Conservation (phyloP, 2,329 filamentous ascomycete species). For the Monosporascus ibericus region DNA sequence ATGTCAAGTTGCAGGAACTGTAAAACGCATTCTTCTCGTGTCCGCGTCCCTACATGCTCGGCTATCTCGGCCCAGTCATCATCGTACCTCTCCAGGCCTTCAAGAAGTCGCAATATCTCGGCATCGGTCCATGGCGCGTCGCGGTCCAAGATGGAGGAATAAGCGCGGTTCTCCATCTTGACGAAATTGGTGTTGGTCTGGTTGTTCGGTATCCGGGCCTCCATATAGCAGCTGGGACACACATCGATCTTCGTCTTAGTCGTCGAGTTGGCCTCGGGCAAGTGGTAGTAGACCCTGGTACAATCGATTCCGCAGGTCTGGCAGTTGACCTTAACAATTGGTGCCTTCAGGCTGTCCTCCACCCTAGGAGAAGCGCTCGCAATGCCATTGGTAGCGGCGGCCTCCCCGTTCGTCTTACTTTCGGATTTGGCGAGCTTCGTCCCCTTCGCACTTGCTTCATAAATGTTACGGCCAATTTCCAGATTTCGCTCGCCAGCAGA, state of each 20-base stretch:
- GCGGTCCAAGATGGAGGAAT: constrained; percentile 70
- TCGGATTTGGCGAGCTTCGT: constrained; percentile 64
- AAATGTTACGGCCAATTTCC: constrained; percentile 92
- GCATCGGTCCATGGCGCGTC: constrained; percentile 88
- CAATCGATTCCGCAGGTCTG: constrained; percentile 91
- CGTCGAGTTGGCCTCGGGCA: constrained; percentile 48
- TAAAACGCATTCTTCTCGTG: constrained; percentile 90
- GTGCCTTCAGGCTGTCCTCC: constrained; percentile 58
- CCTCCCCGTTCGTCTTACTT: constrained; percentile 71
- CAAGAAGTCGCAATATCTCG: constrained; percentile 81
- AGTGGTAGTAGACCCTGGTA: constrained; percentile 57
- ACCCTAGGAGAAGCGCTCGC: constrained; percentile 32
- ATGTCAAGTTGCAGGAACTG: constrained; percentile 96
- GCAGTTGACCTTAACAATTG: constrained; percentile 71
- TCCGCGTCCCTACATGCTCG: constrained; percentile 85
- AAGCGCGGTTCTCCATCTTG: constrained; percentile 82
- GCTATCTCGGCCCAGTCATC: constrained; percentile 94
- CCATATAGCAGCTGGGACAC: constrained; percentile 84
- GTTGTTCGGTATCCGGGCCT: constrained; percentile 74
- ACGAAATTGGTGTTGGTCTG: constrained; percentile 76
- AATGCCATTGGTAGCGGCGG: constrained; percentile 58
- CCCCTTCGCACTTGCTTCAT: constrained; percentile 82
- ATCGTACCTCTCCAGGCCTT: constrained; percentile 87
- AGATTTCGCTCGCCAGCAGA: constrained; percentile 80
- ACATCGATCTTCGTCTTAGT: constrained; percentile 74